Conservation (phyloP, 2,329 filamentous ascomycete genomes). For the Ascosphaera apis region DNA sequence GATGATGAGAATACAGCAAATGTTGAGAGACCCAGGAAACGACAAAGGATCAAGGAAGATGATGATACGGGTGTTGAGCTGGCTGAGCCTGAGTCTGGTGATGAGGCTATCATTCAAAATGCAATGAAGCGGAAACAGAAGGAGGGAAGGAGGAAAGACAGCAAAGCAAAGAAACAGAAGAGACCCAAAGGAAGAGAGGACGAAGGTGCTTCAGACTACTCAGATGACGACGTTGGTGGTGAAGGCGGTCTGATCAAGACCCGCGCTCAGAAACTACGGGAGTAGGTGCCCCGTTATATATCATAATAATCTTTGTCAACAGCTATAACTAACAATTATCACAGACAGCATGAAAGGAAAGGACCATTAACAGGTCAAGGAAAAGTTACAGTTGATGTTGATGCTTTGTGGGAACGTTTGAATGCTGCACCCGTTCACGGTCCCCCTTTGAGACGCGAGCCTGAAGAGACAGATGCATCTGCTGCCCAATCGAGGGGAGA, state of each 20-base stretch:
- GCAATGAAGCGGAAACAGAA: slow-evolving; percentile 19
- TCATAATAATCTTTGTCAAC: neutral
- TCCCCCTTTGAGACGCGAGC: neutral
- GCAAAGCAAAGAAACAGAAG: slow-evolving; percentile 26
- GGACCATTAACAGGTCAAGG: slow-evolving; percentile 18
- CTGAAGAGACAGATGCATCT: slow-evolving; percentile 3
- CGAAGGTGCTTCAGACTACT: slow-evolving; percentile 14
- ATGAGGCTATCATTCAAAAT: slow-evolving; percentile 31
- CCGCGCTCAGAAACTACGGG: slow-evolving; percentile 8
- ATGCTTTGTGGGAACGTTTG: slow-evolving; percentile 31
- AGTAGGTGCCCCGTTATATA: neutral
- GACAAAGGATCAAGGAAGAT: slow-evolving; percentile 13
- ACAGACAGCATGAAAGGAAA: slow-evolving; percentile 24
- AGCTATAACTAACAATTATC: neutral
- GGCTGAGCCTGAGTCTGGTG: slow-evolving; percentile 29
- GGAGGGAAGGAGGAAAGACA: slow-evolving; percentile 15
- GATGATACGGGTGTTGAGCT: slow-evolving; percentile 3
- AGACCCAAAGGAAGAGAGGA: slow-evolving; percentile 20
- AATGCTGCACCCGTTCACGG: slow-evolving; percentile 12
- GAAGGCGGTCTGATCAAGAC: slow-evolving; percentile 30
- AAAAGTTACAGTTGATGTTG: slow-evolving; percentile 31
- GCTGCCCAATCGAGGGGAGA: slow-evolving; percentile 1
- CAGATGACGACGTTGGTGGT: slow-evolving; percentile 21
- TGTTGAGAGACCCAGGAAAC: slow-evolving; percentile 14
- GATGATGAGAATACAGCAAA: slow-evolving; percentile 12